A percentile compares a stretch with the other conserved stretches of the same genome.
Conservation (phyloP, 768 basidiomycete species). For the Trichaptum fuscoviolaceum region DNA sequence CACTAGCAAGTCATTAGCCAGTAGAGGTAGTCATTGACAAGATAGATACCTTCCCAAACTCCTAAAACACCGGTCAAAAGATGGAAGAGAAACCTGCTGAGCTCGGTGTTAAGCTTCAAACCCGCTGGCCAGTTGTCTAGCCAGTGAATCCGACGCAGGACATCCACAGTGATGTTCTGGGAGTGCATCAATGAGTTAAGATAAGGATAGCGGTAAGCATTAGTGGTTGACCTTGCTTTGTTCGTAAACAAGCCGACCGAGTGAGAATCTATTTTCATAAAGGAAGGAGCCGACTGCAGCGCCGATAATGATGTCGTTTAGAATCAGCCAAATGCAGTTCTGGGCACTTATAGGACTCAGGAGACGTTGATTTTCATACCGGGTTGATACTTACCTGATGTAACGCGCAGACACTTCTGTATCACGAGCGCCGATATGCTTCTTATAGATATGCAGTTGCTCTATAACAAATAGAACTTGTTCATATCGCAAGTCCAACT, state of each 20-base stretch:
- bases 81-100: constrained; percentile 81
- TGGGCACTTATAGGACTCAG: constrained; percentile 58
- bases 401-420: constrained; percentile 51
- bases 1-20: constrained; percentile 21
- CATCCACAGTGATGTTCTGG: constrained; percentile 38
- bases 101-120: constrained; percentile 90
- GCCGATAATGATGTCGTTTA: constrained; percentile 89
- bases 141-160: constrained; percentile 63
- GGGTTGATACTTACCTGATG: constrained; percentile 46
- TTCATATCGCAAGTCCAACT: constrained; percentile 51
- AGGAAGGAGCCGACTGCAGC: constrained; percentile 66
- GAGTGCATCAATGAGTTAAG: background rate
- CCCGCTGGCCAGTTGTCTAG: constrained; percentile 95
- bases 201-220: background rate
- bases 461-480: constrained; percentile 41
- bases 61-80: constrained; percentile 60
- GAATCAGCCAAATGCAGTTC: constrained; percentile 84
- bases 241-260: background rate
- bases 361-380: background rate
- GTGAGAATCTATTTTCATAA: constrained; percentile 48
- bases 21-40: constrained; percentile 22
- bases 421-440: constrained; percentile 30
- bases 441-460: constrained; percentile 35
- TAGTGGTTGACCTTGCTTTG: background rate
- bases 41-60: constrained; percentile 65